A percentile compares a stretch with the other conserved stretches of the same genome.
Conservation (phyloP, 1,284 basidiomycete species). For the Lentinula novae-zelandiae region DNA sequence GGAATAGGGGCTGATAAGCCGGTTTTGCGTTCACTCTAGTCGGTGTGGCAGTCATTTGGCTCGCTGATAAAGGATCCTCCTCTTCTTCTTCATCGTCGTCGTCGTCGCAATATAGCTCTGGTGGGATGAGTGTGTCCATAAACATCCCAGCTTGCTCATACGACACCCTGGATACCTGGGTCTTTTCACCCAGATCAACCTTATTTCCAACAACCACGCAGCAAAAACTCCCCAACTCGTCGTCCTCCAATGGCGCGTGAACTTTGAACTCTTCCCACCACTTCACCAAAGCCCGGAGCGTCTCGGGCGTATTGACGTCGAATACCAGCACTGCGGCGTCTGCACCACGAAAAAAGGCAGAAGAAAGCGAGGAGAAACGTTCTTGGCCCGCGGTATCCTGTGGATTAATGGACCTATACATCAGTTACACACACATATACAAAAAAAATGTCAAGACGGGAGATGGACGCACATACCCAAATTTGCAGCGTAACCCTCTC, state of each 20-base stretch:
- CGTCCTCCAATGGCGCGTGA: conserved; percentile 61
- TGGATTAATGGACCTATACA: neutral
- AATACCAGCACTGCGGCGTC: conserved; percentile 81
- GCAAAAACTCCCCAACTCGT: conserved; percentile 60
- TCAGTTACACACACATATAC: conserved; percentile 10
- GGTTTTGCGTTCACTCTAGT: conserved; percentile 17
- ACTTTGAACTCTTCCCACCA: conserved; percentile 78
- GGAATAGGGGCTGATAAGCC: conserved; percentile 18
- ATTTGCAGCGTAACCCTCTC: conserved; percentile 69
- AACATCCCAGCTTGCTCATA: conserved; percentile 37
- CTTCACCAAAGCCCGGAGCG: conserved; percentile 53
- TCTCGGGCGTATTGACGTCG: conserved; percentile 63
- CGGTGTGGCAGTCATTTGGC: conserved; percentile 10
- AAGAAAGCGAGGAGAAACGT: conserved; percentile 74
- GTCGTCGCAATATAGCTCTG: conserved; percentile 12
- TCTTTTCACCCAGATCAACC: conserved; percentile 44
- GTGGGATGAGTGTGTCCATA: conserved; percentile 55
- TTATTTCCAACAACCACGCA: conserved; percentile 81
- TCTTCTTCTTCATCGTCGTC: conserved; percentile 12
- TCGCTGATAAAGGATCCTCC: conserved; percentile 17
- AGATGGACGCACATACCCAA: conserved; percentile 52
- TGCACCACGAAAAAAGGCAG: conserved; percentile 79
- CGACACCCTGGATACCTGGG: conserved; percentile 23
- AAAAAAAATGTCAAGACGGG: neutral
- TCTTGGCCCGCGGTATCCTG: conserved; percentile 82